Percentiles rank a stretch among this genome's conserved stretches.
Conservation (phyloP, 768 basidiomycete species). For the Phylloporus arenicola region DNA sequence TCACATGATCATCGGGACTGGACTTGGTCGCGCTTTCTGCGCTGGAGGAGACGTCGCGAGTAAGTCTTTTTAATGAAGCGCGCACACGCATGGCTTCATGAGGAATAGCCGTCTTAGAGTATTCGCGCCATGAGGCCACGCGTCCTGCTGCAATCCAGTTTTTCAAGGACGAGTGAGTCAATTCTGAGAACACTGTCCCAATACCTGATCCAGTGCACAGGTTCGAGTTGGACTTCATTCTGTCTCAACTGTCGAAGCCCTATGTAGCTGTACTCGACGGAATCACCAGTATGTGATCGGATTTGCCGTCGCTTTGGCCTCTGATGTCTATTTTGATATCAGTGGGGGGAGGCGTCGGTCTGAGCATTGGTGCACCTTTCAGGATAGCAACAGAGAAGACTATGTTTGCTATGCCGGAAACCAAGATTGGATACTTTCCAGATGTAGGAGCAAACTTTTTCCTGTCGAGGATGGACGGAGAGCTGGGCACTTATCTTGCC, state of each 20-base stretch:
- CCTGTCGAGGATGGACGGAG: constrained; percentile 84
- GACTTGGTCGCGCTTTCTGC: constrained; percentile 77
- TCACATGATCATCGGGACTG: constrained; percentile 67
- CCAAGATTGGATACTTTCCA: constrained; percentile 83
- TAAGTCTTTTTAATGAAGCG: constrained; percentile 36
- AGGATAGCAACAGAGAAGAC: constrained; percentile 93
- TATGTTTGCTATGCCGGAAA: constrained; percentile 93
- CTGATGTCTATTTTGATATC: constrained; percentile 5
- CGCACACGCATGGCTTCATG: constrained; percentile 5
- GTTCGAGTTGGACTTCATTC: constrained; percentile 73
- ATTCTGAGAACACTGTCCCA: constrained; percentile 2
- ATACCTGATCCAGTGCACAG: constrained; percentile 34
- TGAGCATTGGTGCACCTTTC: constrained; percentile 78
- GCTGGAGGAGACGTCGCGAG: constrained; percentile 92
- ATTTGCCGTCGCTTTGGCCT: constrained; percentile 5
- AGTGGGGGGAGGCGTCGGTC: constrained; percentile 97
- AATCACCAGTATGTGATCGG: constrained; percentile 63
- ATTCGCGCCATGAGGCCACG: constrained; percentile 47
- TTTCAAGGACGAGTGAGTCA: constrained; percentile 81
- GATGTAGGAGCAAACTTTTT: constrained; percentile 93
- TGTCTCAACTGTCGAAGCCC: constrained; percentile 73
- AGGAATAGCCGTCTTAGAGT: constrained; percentile 48
- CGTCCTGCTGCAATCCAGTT: constrained; percentile 70
- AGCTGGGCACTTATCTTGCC: constrained; percentile 90
- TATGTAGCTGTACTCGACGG: constrained; percentile 91